These are phyloP conservation scores for Penicillium chermesinum DNA, from an alignment of 495 filamentous ascomycete genomes.

Conservation along the genomic window DNA sequence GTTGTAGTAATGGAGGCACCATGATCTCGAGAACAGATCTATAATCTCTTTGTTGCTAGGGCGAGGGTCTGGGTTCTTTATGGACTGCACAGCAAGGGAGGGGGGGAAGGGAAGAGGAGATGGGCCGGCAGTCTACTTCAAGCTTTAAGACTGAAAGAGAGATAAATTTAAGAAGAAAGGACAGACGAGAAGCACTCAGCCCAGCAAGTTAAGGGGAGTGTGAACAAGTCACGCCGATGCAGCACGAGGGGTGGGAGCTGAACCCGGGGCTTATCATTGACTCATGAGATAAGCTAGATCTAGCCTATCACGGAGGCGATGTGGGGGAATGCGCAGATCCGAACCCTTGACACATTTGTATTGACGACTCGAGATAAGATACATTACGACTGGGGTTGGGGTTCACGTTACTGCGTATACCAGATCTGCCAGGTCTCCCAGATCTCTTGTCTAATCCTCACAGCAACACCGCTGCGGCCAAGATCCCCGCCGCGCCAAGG, in stretches of 20 bases:
- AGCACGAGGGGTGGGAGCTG: constrained; percentile 1
- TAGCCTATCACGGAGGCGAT: background rate
- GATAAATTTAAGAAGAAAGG: background rate
- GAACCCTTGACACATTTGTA: background rate
- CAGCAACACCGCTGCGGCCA: constrained; percentile 12
- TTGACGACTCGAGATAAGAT: no score
- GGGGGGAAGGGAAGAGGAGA: background rate
- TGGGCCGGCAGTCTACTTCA: background rate
- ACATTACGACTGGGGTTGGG: no score
- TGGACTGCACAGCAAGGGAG: no score
- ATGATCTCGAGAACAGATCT: no score
- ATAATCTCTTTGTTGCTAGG: no score
- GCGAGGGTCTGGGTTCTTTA: no score
- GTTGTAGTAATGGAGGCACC: constrained; percentile 29
- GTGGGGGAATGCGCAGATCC: background rate
- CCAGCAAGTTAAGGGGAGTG: background rate
- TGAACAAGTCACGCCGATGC: constrained; percentile 10
- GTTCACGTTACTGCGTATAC: no score
- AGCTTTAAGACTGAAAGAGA: background rate
- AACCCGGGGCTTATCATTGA: constrained; percentile 3
- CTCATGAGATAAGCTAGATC: constrained; percentile 6
- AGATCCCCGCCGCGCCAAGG: constrained; percentile 9
- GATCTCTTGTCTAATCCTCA: no score
- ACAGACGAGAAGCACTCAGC: background rate
- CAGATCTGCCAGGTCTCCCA: no score